These are phyloP conservation scores for Serendipita sp. DNA, from an alignment of 768 basidiomycete genomes.

Conservation along the genomic window DNA sequence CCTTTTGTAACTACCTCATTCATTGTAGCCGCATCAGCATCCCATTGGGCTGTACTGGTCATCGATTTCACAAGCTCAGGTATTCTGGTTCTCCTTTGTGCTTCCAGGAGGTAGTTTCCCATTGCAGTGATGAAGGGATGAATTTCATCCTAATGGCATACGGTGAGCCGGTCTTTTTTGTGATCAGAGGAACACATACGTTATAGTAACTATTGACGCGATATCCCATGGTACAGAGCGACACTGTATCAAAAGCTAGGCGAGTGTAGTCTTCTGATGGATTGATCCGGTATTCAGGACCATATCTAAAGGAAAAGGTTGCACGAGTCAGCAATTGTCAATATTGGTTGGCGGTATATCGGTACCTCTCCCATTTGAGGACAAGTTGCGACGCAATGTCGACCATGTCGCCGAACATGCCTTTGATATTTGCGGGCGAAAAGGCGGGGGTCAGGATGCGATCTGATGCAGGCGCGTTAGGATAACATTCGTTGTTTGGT, in stretches of 20 bases:
- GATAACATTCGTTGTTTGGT: neutral
- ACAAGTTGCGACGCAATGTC: constrained; percentile 30
- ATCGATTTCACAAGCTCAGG: constrained; percentile 22
- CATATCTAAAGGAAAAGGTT: constrained; percentile 21
- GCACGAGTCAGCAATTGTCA: neutral
- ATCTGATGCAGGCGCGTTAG: constrained; percentile 16
- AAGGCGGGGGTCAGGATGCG: constrained; percentile 28
- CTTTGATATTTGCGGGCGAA: constrained; percentile 25
- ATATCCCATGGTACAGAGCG: constrained; percentile 28
- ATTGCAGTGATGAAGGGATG: constrained; percentile 13
- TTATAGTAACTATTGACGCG: constrained; percentile 33
- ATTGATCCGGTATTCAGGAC: constrained; percentile 25
- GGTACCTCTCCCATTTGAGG: constrained; percentile 27
- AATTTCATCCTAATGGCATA: constrained; percentile 1
- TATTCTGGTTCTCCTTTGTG: constrained; percentile 21
- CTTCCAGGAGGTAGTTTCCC: constrained; percentile 25
- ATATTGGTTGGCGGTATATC: neutral
- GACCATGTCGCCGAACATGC: constrained; percentile 33
- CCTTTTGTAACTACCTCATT: constrained; percentile 24
- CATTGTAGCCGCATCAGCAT: constrained; percentile 27
- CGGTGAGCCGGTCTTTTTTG: neutral
- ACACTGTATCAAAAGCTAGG: constrained; percentile 31
- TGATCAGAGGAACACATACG: constrained; percentile 12
- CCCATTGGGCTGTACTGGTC: constrained; percentile 23
- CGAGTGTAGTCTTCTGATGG: constrained; percentile 32